These are phyloP conservation scores for Erysimum cheiranthoides DNA, from an alignment of 345 rosid genomes.

Conservation along the genomic window DNA sequence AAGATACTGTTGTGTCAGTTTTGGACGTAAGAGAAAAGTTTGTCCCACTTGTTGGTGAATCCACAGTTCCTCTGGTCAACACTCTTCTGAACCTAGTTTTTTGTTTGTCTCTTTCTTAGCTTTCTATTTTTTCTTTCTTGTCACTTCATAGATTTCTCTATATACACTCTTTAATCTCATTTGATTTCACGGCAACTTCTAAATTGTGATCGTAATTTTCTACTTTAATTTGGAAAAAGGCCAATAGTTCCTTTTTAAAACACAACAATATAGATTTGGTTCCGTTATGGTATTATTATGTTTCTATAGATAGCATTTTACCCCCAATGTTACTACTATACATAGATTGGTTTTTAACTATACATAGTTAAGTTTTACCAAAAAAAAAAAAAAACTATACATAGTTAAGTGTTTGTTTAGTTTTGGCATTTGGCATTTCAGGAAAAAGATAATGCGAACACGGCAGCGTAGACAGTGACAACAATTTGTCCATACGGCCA, in stretches of 20 bases:
- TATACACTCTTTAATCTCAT: conserved; percentile 35
- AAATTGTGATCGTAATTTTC: conserved; percentile 30
- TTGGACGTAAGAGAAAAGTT: conserved; percentile 44
- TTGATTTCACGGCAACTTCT: conserved; percentile 20
- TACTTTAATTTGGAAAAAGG: conserved; percentile 9
- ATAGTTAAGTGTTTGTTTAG: conserved; percentile 13
- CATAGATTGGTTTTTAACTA: neutral
- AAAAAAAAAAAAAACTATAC: neutral
- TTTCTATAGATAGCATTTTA: conserved; percentile 12
- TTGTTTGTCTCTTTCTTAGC: conserved; percentile 39
- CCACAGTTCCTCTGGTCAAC: conserved; percentile 48
- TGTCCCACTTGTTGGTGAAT: conserved; percentile 51
- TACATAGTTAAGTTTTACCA: neutral
- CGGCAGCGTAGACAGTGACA: conserved; percentile 8
- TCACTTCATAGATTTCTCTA: conserved; percentile 44
- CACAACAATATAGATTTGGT: conserved; percentile 35
- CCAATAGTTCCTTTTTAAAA: conserved; percentile 30
- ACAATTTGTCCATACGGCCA: conserved; percentile 1
- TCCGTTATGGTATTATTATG: conserved; percentile 21
- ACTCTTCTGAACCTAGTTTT: conserved; percentile 35
- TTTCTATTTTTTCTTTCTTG: conserved; percentile 44
- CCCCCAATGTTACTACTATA: neutral
- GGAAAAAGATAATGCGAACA: neutral
- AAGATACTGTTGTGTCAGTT: conserved; percentile 47
- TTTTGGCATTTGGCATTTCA: conserved; percentile 8